phyloP scores from a whole-genome alignment of 306 rosid genomes.

The Medicago truncatula region DNA sequence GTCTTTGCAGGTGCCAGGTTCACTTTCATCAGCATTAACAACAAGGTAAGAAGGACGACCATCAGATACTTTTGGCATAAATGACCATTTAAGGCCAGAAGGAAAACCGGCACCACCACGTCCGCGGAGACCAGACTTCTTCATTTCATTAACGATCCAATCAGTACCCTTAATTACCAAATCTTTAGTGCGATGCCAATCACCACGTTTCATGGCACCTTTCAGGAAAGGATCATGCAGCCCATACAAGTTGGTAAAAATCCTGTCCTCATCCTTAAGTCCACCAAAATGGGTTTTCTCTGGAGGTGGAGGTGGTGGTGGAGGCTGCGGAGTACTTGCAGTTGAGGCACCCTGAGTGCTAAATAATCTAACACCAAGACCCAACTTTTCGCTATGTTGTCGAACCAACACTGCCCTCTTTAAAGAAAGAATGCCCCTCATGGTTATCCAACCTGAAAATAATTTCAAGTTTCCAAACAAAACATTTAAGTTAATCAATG shows the following conservation, averaged over 20 bases:
- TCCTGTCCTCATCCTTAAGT: conserved; percentile 94
- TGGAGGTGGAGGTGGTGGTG: conserved; percentile 92
- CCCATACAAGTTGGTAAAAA: conserved; percentile 93
- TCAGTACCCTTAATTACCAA: conserved; percentile 89
- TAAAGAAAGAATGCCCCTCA: conserved; percentile 71
- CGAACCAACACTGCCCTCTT: conserved; percentile 60
- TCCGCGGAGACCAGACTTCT: conserved; percentile 98
- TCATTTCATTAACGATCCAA: conserved; percentile 98
- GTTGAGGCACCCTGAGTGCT: conserved; percentile 80
- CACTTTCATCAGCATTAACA: conserved; percentile 99
- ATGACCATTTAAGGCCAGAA: conserved; percentile 99
- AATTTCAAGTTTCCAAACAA: conserved; percentile 13
- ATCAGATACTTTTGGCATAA: conserved; percentile 97
- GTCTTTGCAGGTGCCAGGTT: conserved; percentile 98
- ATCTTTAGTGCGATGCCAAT: conserved; percentile 93
- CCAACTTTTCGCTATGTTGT: conserved; percentile 54
- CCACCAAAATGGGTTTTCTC: conserved; percentile 99
- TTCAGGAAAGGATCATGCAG: conserved; percentile 93
- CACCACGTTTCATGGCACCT: conserved; percentile 98
- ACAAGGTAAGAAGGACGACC: conserved; percentile 99
- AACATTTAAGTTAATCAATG: no score
- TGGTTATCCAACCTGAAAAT: conserved; percentile 67
- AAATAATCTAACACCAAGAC: conserved; percentile 65
- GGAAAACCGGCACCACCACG: conserved; percentile 99
- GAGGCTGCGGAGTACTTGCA: conserved; percentile 74